phyloP scores from a whole-genome alignment of 768 basidiomycete genomes.

The Pleurotus tuoliensis region DNA sequence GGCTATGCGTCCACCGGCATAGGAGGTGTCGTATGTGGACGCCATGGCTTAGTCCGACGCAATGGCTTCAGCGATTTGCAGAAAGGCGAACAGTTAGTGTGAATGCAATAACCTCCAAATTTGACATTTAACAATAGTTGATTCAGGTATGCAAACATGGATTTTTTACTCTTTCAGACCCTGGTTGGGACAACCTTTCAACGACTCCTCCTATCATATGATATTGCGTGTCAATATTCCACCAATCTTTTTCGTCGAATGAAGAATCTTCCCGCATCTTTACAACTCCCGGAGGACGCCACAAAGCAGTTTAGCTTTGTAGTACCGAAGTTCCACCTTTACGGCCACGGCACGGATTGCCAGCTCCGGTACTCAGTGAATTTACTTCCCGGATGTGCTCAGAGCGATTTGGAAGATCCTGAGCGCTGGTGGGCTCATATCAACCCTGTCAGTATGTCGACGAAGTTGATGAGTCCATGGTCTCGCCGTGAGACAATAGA shows the following conservation, averaged over 20 bases:
- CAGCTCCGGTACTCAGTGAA: conserved; percentile 9
- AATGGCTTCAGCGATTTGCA: too few relatives aligned
- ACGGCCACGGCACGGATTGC: conserved; percentile 10
- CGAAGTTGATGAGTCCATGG: conserved; percentile 22
- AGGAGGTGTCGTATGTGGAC: too few relatives aligned
- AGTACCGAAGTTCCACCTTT: conserved; percentile 2
- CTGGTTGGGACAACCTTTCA: neutral
- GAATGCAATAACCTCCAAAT: too few relatives aligned
- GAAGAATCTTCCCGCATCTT: neutral
- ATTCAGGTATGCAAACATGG: neutral
- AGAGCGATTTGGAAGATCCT: conserved; percentile 20
- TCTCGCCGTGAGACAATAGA: conserved; percentile 23
- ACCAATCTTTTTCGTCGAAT: neutral
- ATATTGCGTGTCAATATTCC: too few relatives aligned
- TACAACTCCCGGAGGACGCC: neutral
- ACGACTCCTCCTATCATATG: neutral
- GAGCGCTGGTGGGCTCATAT: conserved; percentile 20
- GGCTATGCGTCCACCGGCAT: too few relatives aligned
- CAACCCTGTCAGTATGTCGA: conserved; percentile 20
- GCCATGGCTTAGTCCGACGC: too few relatives aligned
- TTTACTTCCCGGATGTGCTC: conserved; percentile 21
- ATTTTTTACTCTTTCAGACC: neutral
- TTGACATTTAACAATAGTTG: too few relatives aligned
- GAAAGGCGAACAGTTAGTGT: too few relatives aligned
- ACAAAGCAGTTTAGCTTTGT: neutral